Conservation (phyloP, 75 land plant genomes). For the Cunninghamia lanceolata region DNA sequence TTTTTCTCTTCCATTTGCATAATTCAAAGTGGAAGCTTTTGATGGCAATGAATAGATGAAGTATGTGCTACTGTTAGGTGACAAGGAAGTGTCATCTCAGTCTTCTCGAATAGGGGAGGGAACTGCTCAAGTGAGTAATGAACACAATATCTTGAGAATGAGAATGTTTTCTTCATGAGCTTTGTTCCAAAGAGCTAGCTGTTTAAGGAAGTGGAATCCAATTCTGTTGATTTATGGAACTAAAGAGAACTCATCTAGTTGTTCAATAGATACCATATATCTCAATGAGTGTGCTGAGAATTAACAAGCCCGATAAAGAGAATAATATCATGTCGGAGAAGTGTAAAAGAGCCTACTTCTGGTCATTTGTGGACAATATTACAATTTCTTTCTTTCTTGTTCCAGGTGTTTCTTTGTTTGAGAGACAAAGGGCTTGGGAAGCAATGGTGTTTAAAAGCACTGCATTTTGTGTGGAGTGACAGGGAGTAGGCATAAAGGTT, state of each 20-base stretch:
- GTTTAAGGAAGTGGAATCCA: not conserved
- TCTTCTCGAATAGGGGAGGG: not conserved
- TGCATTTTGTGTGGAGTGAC: no score
- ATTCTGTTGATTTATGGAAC: not conserved
- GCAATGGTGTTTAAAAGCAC: no score
- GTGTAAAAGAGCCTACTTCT: no score
- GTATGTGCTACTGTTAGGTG: not conserved
- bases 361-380: no score
- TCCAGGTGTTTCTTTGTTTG: no score
- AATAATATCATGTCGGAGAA: no score
- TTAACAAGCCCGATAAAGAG: no score
- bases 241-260: not conserved
- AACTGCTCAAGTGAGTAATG: not conserved
- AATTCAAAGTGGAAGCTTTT: not conserved
- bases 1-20: not conserved
- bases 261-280: no score
- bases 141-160: not conserved
- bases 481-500: no score
- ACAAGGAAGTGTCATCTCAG: not conserved
- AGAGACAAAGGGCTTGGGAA: no score
- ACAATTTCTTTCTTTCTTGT: no score
- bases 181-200: no score
- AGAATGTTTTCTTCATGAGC: not conserved
- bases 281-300: not conserved
- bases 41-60: not conserved